A percentile compares a stretch with the other conserved stretches of the same genome.
These are phyloP conservation scores for Plicaturopsis crispa DNA, from an alignment of 768 basidiomycete genomes.

Conservation along the genomic window DNA sequence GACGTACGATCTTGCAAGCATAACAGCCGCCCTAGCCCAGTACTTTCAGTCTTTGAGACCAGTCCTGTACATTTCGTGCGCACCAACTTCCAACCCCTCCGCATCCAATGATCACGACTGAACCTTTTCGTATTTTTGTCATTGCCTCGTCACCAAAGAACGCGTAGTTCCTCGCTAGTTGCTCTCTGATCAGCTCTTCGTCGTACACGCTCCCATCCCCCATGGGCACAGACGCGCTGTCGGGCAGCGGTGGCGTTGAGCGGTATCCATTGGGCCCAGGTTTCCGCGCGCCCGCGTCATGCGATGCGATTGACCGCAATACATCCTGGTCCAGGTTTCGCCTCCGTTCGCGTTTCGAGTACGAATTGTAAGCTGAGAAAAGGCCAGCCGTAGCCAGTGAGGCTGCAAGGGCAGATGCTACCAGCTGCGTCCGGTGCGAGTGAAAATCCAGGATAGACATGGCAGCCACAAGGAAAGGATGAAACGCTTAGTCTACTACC, in stretches of 20 bases:
- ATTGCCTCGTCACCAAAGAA: conserved; percentile 92
- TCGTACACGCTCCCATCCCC: conserved; percentile 34
- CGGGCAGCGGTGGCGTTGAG: conserved; percentile 1
- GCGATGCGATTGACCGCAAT: conserved; percentile 36
- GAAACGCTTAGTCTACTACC: too few relatives aligned
- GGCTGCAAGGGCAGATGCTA: conserved; percentile 57
- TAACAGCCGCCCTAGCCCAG: conserved; percentile 88
- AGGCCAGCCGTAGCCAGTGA: conserved; percentile 53
- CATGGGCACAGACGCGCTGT: not conserved
- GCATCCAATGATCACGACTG: conserved; percentile 87
- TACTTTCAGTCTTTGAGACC: too few relatives aligned
- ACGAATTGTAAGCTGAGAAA: conserved; percentile 50
- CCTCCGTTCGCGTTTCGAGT: conserved; percentile 39
- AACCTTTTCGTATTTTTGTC: conserved; percentile 62
- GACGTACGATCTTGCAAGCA: conserved; percentile 85
- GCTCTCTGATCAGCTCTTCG: conserved; percentile 80
- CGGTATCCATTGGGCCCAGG: conserved; percentile 2
- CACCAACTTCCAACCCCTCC: conserved; percentile 98
- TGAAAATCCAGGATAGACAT: conserved; percentile 17
- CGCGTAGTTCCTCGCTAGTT: conserved; percentile 88
- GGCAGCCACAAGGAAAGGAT: too few relatives aligned
- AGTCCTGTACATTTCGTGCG: too few relatives aligned
- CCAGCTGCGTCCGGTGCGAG: conserved; percentile 58
- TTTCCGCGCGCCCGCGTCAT: not conserved
- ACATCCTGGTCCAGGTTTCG: conserved; percentile 52